These are phyloP conservation scores for Chondrus crispus DNA, from an alignment of 23 red algal species.

Conservation along the genomic window DNA sequence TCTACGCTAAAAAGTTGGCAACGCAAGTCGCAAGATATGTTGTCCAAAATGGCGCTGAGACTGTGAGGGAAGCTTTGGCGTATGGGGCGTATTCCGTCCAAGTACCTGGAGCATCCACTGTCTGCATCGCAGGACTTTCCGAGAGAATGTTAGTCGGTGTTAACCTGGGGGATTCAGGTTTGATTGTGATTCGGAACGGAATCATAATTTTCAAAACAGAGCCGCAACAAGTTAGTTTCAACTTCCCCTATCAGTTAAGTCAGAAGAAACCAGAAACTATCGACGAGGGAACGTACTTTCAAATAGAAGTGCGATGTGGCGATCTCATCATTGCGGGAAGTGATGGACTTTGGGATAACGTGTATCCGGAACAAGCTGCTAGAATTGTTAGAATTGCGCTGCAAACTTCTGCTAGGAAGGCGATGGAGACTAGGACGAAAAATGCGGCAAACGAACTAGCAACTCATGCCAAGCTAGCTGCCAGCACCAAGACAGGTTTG, in stretches of 20 bases:
- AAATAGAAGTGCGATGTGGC: conserved; percentile 21
- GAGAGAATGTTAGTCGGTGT: conserved; percentile 50
- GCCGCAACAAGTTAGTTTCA: conserved; percentile 90
- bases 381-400: not conserved
- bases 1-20: conserved; percentile 83
- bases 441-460: conserved; percentile 36
- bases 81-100: conserved; percentile 14
- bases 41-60: not conserved
- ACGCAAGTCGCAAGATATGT: conserved; percentile 20
- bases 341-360: conserved; percentile 68
- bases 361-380: conserved; percentile 40
- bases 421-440: not conserved
- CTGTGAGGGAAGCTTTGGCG: conserved; percentile 47
- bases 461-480: conserved; percentile 31
- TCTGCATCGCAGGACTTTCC: conserved; percentile 57
- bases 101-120: conserved; percentile 63
- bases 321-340: conserved; percentile 53
- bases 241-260: conserved; percentile 89
- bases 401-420: not conserved
- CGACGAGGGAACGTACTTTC: conserved; percentile 4
- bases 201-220: conserved; percentile 60
- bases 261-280: conserved; percentile 39
- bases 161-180: conserved; percentile 74
- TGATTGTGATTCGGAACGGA: conserved; percentile 68
- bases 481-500: conserved; percentile 36